Evolutionary conservation across 768 basidiomycete genomes (phyloP).

Genomic region (Galerina marginata): DNA sequence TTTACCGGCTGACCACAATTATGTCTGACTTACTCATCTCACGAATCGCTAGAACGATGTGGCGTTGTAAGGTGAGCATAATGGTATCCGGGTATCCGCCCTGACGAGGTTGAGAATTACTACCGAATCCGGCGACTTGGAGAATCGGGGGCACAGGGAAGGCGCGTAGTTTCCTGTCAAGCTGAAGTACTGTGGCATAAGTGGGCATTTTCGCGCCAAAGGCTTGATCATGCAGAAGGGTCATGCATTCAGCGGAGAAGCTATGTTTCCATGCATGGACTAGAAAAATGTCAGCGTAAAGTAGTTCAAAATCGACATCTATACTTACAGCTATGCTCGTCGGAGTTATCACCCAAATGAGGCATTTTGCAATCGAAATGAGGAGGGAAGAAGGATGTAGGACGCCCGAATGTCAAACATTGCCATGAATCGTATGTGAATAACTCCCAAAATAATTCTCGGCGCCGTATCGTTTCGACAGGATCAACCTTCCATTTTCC

Average conservation of each 20-base stretch:
- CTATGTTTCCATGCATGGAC: conserved; percentile 76
- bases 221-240: conserved; percentile 70
- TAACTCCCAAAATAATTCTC: conserved; percentile 72
- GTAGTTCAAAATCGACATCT: not conserved
- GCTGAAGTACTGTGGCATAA: conserved; percentile 68
- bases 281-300: conserved; percentile 25
- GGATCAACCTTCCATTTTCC: conserved; percentile 69
- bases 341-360: conserved; percentile 48
- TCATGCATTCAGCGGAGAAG: conserved; percentile 72
- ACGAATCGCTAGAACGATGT: conserved; percentile 70
- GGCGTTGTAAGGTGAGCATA: conserved; percentile 64
- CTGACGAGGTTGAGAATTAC: conserved; percentile 50
- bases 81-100: conserved; percentile 53
- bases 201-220: conserved; percentile 73
- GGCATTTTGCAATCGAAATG: conserved; percentile 75
- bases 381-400: conserved; percentile 68
- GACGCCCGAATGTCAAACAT: conserved; percentile 73
- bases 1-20: not conserved
- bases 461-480: conserved; percentile 63
- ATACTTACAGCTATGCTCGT: conserved; percentile 65
- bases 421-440: conserved; percentile 61
- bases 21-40: conserved; percentile 62
- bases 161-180: conserved; percentile 69
- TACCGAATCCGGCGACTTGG: conserved; percentile 71
- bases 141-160: conserved; percentile 70